Conservation (phyloP, 208 protist genomes). For the Trypanosoma mega region DNA sequence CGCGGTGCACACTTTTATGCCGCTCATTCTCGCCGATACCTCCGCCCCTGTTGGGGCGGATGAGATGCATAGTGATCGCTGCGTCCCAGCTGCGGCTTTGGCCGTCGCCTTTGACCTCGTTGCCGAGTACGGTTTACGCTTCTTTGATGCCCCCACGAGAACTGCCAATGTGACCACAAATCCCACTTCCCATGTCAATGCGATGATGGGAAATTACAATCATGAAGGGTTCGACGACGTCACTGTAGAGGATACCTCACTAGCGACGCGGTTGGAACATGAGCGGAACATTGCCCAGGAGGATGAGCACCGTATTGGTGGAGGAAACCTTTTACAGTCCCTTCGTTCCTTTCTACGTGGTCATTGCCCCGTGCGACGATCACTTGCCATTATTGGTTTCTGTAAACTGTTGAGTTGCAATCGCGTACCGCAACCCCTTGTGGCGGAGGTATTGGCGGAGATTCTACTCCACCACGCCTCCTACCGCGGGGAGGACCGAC, state of each 20-base stretch:
- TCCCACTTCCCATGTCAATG: slow-evolving; percentile 4
- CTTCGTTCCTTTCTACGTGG: slow-evolving; percentile 54
- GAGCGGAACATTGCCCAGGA: slow-evolving; percentile 74
- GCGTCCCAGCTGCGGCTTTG: slow-evolving; percentile 63
- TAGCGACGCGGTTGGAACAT: slow-evolving; percentile 67
- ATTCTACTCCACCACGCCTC: slow-evolving; percentile 66
- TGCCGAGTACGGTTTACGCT: slow-evolving; percentile 86
- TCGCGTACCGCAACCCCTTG: slow-evolving; percentile 53
- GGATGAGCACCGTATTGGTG: slow-evolving; percentile 84
- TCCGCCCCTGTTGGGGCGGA: slow-evolving; percentile 39
- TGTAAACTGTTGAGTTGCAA: slow-evolving; percentile 90
- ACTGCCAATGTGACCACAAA: neutral
- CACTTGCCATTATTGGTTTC: slow-evolving; percentile 57
- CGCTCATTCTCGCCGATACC: slow-evolving; percentile 73
- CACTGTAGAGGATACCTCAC: neutral
- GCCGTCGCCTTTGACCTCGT: slow-evolving; percentile 81
- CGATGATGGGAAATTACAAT: slow-evolving; percentile 1
- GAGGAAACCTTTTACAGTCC: slow-evolving; percentile 44
- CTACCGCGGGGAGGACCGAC: slow-evolving; percentile 24
- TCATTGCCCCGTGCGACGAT: slow-evolving; percentile 36
- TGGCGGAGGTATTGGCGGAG: slow-evolving; percentile 54
- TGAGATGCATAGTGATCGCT: slow-evolving; percentile 8
- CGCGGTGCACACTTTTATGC: slow-evolving; percentile 90
- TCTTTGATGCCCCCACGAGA: slow-evolving; percentile 57
- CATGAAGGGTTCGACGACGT: no score